Evolutionary conservation across 1,139 yeast species (phyloP), one percentile per base, ranked within the genome.

Genomic region (Nakaseomyces uthaithaninus): DNA sequence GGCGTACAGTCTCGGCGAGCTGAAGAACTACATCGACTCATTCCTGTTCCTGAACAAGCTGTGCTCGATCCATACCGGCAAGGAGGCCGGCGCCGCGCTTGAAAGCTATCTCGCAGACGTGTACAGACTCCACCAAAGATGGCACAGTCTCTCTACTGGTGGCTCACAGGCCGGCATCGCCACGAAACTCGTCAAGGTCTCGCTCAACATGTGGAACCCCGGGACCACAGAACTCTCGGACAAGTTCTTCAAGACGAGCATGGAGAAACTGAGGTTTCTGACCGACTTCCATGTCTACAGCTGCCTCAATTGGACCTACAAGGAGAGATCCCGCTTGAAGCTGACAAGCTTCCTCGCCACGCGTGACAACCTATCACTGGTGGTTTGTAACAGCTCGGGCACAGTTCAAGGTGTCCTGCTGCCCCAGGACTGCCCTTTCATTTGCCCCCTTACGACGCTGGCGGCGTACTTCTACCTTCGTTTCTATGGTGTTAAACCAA

Each of bases 171-270:
- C 38, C 15, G 12, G 27, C 12, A 12, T 15, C 40, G 3, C 36
- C 44, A 11, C 42, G 48, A 25, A 47, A 46, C 3, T 25, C 17
- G 42, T 48, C 12, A 53, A 48, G 26, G 43, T 56, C 2, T 54
- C 61, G 17, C 36, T 53, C 23, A 55, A 58, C 40, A 27, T 55
- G 35, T 59, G 62, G 62, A 57, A 53, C 36, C 47, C 58, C 8
- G 39, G 42, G 20, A 51, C 58, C n/a, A 41, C 30, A 11, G 44
- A 48, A 26, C 42, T 56, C 34, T 42, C 51, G 3, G 53, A 50
- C 17, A 54, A 52, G 33, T 48, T 45, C 36, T 59, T 59, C 47
- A 55, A 51, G 42, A 50, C 57, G 1, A 42, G 55, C 16, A 42
- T 52, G 26, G 62, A 59, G 31, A 55, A 52, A 39, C 42, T 51